A percentile compares a stretch with the other conserved stretches of the same genome.
phyloP scores from a whole-genome alignment of 208 protist species.

The Trypanosoma brucei region DNA sequence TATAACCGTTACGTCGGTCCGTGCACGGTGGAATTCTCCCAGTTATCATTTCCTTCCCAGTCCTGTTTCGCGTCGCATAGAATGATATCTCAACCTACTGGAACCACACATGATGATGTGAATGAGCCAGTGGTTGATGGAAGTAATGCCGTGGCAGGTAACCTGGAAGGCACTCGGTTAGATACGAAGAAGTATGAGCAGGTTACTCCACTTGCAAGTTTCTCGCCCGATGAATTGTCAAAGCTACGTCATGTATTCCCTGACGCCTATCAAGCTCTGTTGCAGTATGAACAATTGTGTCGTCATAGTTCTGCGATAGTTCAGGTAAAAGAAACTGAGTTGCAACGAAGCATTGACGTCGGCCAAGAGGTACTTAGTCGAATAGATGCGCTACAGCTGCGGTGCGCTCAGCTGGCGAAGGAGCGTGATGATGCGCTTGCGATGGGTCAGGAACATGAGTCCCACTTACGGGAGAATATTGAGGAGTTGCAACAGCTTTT shows the following conservation, averaged over 20 bases:
- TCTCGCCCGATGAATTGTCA: constrained; percentile 22
- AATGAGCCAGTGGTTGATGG: background rate
- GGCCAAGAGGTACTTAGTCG: constrained; percentile 71
- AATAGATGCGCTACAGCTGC: constrained; percentile 50
- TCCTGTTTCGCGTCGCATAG: background rate
- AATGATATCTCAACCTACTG: background rate
- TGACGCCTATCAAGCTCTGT: constrained; percentile 31
- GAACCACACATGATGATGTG: background rate
- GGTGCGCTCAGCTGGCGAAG: constrained; percentile 37
- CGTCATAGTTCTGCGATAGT: constrained; percentile 23
- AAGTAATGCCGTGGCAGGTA: background rate
- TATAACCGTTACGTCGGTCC: background rate
- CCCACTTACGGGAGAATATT: background rate
- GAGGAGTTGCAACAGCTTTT: constrained; percentile 7
- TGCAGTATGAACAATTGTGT: constrained; percentile 37
- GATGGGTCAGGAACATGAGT: constrained; percentile 1
- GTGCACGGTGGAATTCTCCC: too few relatives aligned
- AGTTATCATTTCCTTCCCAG: background rate
- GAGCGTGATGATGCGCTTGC: constrained; percentile 41
- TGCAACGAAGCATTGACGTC: constrained; percentile 69
- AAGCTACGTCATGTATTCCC: constrained; percentile 8
- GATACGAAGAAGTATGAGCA: background rate
- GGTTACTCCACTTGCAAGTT: constrained; percentile 25
- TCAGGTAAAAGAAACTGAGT: constrained; percentile 62
- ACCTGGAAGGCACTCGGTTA: background rate